Conservation (phyloP, 2,329 filamentous ascomycete species). For the Eurotiales sp. region DNA sequence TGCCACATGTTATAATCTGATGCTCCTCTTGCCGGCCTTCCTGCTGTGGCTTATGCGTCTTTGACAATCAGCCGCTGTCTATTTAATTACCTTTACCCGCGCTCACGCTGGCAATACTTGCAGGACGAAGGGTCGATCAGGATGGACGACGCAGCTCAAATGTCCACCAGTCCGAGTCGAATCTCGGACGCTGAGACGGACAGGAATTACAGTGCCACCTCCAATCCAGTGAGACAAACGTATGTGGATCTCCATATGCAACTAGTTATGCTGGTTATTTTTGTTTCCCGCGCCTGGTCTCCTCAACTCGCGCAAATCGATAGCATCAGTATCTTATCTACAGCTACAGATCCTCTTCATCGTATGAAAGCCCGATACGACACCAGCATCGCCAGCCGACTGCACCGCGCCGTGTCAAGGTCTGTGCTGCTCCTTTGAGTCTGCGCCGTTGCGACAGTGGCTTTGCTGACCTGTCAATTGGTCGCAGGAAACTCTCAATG, state of each 20-base stretch:
- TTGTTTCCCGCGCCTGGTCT: background rate
- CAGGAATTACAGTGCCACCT: slow-evolving; percentile 15
- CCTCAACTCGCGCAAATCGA: background rate
- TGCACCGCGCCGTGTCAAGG: slow-evolving; percentile 60
- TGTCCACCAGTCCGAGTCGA: slow-evolving; percentile 12
- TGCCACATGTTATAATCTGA: too few relatives aligned
- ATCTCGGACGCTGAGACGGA: slow-evolving; percentile 13
- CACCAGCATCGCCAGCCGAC: slow-evolving; percentile 62
- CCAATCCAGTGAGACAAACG: slow-evolving; percentile 25
- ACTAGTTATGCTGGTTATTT: background rate
- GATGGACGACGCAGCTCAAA: slow-evolving; percentile 18
- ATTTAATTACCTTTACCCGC: background rate
- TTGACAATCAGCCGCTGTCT: too few relatives aligned
- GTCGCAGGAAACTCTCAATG: slow-evolving; percentile 81
- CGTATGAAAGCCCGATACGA: slow-evolving; percentile 60
- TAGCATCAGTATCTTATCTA: background rate
- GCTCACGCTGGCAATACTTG: background rate
- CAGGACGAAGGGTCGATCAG: slow-evolving; percentile 12
- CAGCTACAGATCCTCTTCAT: slow-evolving; percentile 51
- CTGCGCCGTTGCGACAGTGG: slow-evolving; percentile 16
- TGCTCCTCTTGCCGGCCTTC: too few relatives aligned
- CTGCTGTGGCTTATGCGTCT: too few relatives aligned
- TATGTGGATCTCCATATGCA: slow-evolving; percentile 17
- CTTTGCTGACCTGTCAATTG: slow-evolving; percentile 14
- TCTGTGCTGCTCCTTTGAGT: slow-evolving; percentile 28